Percentiles rank a stretch among this genome's conserved stretches.
These are phyloP conservation scores for Penicillium verhagenii DNA, from an alignment of 495 filamentous ascomycete species.

Conservation along the genomic window DNA sequence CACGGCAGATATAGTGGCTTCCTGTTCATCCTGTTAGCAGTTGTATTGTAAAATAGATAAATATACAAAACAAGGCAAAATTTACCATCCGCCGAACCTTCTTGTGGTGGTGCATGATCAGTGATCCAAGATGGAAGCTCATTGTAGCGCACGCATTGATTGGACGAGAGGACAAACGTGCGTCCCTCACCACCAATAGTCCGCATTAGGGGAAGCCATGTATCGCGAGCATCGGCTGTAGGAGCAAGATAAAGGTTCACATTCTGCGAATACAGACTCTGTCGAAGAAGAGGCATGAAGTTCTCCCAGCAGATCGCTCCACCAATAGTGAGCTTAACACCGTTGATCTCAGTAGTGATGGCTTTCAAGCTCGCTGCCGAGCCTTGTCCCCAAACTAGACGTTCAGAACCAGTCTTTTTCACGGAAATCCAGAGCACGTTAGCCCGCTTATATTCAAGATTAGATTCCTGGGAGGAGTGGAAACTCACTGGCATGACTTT, in stretches of 20 bases:
- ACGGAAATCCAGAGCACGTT: neutral
- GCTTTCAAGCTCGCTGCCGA: constrained; percentile 77
- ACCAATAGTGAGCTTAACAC: constrained; percentile 72
- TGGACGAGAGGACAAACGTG: constrained; percentile 82
- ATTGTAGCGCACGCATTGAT: constrained; percentile 69
- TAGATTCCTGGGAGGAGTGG: too few species aligned
- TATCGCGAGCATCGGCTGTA: constrained; percentile 81
- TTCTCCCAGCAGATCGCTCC: constrained; percentile 98
- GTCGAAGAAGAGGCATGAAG: constrained; percentile 85
- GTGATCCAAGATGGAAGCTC: constrained; percentile 59
- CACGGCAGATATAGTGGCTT: constrained; percentile 40
- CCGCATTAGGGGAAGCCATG: constrained; percentile 79
- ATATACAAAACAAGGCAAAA: neutral
- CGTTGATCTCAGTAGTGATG: constrained; percentile 75
- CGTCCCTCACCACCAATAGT: constrained; percentile 80
- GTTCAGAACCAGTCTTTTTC: constrained; percentile 18
- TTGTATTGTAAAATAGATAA: neutral
- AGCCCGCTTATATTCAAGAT: neutral
- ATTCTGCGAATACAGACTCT: constrained; percentile 83
- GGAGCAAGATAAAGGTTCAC: constrained; percentile 92
- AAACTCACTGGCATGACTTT: constrained; percentile 83
- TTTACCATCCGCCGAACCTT: constrained; percentile 11
- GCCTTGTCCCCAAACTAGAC: constrained; percentile 88
- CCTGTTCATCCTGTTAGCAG: constrained; percentile 3
- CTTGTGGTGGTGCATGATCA: constrained; percentile 16